Percentiles rank a stretch among this genome's conserved stretches.
Evolutionary conservation across 768 basidiomycete species (phyloP).

Genomic region (Lactarius deliciosus): DNA sequence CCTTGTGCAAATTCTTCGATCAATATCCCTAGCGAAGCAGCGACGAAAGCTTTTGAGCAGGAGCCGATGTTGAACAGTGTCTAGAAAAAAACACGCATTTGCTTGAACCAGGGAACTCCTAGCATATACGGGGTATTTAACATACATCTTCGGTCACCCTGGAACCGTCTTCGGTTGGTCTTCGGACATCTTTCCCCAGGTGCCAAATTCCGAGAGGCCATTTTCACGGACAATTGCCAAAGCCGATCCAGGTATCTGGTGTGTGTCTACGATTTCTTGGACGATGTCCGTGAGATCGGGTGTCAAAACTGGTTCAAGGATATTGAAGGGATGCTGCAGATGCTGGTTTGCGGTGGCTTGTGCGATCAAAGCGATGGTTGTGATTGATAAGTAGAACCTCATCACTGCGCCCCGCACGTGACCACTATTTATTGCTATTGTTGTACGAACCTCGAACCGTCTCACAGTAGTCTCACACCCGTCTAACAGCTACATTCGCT

Average conservation of each 20-base stretch:
- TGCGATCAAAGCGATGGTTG: neutral
- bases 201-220: slow-evolving; percentile 35
- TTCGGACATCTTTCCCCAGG: slow-evolving; percentile 41
- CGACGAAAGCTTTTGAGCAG: slow-evolving; percentile 43
- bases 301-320: neutral
- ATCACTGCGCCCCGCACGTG: neutral
- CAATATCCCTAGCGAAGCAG: slow-evolving; percentile 42
- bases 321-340: neutral
- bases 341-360: neutral
- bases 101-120: no score
- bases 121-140: slow-evolving; percentile 3
- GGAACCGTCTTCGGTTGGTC: no score
- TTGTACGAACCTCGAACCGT: slow-evolving; percentile 3
- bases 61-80: slow-evolving; percentile 42
- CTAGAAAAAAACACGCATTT: slow-evolving; percentile 28
- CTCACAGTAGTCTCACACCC: neutral
- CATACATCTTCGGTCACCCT: slow-evolving; percentile 38
- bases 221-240: slow-evolving; percentile 14
- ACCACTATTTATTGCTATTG: neutral
- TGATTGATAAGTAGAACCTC: no score
- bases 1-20: slow-evolving; percentile 43
- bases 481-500: neutral
- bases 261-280: slow-evolving; percentile 1
- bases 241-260: slow-evolving; percentile 12
- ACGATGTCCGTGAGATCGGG: neutral